phyloP scores from a whole-genome alignment of 371 early-diverging fungal species.

The Sporodiniella umbellata region DNA sequence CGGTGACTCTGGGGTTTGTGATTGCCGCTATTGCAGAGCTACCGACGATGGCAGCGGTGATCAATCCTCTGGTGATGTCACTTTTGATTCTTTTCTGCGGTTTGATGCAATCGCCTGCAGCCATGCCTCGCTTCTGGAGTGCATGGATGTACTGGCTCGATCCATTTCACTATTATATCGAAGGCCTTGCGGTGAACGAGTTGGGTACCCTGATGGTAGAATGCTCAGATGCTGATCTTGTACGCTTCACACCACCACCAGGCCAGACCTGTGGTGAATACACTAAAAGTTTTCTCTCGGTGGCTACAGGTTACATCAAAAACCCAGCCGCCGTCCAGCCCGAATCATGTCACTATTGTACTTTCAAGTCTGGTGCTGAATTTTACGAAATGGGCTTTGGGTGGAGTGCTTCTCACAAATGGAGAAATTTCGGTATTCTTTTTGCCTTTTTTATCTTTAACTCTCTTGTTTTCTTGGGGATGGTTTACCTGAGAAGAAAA shows the following conservation, averaged over 20 bases:
- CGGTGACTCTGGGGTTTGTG: constrained; percentile 58
- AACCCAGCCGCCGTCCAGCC: constrained; percentile 35
- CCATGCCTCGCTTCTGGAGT: constrained; percentile 69
- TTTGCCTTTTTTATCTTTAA: constrained; percentile 49
- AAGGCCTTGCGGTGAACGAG: constrained; percentile 64
- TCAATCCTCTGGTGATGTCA: constrained; percentile 61
- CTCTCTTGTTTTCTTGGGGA: constrained; percentile 24
- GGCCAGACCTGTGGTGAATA: constrained; percentile 58
- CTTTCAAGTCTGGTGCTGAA: constrained; percentile 50
- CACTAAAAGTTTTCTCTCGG: constrained; percentile 43
- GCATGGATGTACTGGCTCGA: constrained; percentile 69
- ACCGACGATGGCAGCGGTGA: constrained; percentile 53
- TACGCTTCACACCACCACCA: constrained; percentile 45
- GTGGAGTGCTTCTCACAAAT: constrained; percentile 46
- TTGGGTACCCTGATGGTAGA: constrained; percentile 38
- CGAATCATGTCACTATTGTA: constrained; percentile 57
- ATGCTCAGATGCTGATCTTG: constrained; percentile 46
- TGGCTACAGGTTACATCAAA: constrained; percentile 54
- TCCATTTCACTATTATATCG: constrained; percentile 67
- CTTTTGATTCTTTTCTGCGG: constrained; percentile 61
- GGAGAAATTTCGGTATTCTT: constrained; percentile 66
- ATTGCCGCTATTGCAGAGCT: constrained; percentile 61
- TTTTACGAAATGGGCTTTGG: constrained; percentile 28
- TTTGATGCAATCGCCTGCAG: constrained; percentile 49
- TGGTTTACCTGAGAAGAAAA: constrained; percentile 21